Evolutionary conservation across 176 grass and related monocot genomes (phyloP).

Genomic region (Carex myosuroides): DNA sequence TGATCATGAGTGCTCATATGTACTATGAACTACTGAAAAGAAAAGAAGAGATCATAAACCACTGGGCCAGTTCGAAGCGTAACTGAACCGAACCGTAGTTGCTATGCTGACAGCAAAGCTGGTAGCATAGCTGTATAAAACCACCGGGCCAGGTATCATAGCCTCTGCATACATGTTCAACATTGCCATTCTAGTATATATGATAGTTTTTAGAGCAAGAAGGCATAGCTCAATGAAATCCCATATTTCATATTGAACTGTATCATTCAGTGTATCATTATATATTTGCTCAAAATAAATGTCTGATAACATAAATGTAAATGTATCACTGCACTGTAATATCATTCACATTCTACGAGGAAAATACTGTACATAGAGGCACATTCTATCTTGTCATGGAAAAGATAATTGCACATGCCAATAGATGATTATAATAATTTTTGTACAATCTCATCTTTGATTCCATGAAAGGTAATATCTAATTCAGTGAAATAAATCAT

Average conservation of each 20-base stretch:
- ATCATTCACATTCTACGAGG: not conserved
- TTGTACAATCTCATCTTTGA: not conserved
- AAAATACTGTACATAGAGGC: not conserved
- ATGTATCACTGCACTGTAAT: not conserved
- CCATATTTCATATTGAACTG: not conserved
- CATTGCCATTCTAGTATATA: not conserved
- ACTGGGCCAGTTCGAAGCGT: not conserved
- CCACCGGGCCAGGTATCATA: not conserved
- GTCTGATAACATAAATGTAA: not conserved
- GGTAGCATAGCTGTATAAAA: not conserved
- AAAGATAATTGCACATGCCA: not conserved
- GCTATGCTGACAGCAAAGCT: not conserved
- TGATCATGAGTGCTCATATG: not conserved
- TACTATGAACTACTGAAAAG: not conserved
- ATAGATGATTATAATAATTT: not conserved
- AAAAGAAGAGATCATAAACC: not conserved
- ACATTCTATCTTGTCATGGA: constrained; percentile 2
- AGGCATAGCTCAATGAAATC: not conserved
- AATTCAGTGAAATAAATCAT: not conserved
- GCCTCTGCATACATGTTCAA: not conserved
- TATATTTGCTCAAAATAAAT: not conserved
- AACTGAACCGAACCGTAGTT: not conserved
- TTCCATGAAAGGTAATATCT: not conserved
- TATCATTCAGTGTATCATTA: not conserved
- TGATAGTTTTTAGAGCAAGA: not conserved